Percentiles rank a stretch among this genome's conserved stretches.
phyloP scores from a whole-genome alignment of 108 stramenopile species.

The Bacterosira constricta region DNA sequence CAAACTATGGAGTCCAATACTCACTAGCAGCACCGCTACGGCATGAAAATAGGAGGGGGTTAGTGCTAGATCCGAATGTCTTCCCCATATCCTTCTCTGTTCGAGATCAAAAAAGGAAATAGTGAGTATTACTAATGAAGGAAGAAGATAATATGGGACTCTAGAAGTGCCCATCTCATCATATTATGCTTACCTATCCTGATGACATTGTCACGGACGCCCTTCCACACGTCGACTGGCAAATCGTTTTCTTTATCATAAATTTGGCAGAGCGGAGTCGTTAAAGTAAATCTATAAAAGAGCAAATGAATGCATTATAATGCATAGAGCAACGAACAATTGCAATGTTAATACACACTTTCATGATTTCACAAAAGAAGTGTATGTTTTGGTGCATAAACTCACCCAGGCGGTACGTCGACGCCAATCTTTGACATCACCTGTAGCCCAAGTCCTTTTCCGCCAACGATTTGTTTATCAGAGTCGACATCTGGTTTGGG shows the following conservation, averaged over 20 bases:
- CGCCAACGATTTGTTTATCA: slow-evolving; percentile 50
- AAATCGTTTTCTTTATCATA: slow-evolving; percentile 41
- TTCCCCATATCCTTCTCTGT: slow-evolving; percentile 65
- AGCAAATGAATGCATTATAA: no score
- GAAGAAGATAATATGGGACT: no score
- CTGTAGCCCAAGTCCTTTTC: slow-evolving; percentile 49
- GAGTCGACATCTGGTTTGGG: slow-evolving; percentile 31
- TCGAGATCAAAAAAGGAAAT: no score
- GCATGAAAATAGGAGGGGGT: slow-evolving; percentile 70
- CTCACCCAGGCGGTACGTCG: slow-evolving; percentile 51
- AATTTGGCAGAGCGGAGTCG: slow-evolving; percentile 42
- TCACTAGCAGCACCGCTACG: slow-evolving; percentile 67
- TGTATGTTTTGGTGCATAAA: no score
- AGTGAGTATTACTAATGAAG: no score
- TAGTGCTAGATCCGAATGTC: slow-evolving; percentile 59
- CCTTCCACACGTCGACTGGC: slow-evolving; percentile 42
- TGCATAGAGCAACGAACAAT: no score
- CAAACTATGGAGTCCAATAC: slow-evolving; percentile 1
- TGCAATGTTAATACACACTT: no score
- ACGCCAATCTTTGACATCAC: slow-evolving; percentile 55
- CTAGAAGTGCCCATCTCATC: no score
- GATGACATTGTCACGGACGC: slow-evolving; percentile 42
- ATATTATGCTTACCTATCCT: no score
- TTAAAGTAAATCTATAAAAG: slow-evolving; percentile 46
- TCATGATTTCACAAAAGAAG: no score